Evolutionary conservation across 2,329 filamentous ascomycete genomes (phyloP).

Genomic region (Diaporthe vaccinii): DNA sequence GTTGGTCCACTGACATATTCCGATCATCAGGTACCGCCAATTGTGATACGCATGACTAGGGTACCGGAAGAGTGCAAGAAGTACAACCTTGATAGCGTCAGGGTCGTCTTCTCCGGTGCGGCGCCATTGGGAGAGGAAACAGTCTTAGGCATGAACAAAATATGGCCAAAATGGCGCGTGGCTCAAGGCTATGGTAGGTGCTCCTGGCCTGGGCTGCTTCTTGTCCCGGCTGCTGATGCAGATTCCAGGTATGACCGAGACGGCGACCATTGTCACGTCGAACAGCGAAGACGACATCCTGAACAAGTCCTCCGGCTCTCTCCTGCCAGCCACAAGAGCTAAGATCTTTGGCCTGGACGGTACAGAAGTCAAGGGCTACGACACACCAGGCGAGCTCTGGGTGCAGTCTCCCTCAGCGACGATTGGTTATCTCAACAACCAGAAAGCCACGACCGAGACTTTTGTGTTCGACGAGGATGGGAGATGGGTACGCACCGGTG

Average conservation of each 20-base stretch:
- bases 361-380: slow-evolving; percentile 72
- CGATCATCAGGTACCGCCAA: slow-evolving; percentile 76
- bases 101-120: slow-evolving; percentile 78
- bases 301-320: slow-evolving; percentile 78
- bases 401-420: slow-evolving; percentile 83
- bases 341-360: slow-evolving; percentile 79
- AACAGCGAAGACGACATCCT: slow-evolving; percentile 74
- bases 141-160: slow-evolving; percentile 70
- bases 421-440: slow-evolving; percentile 89
- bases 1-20: slow-evolving; percentile 6
- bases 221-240: not conserved
- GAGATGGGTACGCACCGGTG: slow-evolving; percentile 86
- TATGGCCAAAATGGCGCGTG: slow-evolving; percentile 74
- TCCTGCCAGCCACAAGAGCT: slow-evolving; percentile 74
- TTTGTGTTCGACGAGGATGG: slow-evolving; percentile 77
- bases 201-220: too few relatives aligned
- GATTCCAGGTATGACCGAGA: slow-evolving; percentile 79
- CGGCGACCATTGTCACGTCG: slow-evolving; percentile 76
- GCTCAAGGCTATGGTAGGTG: slow-evolving; percentile 77
- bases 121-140: slow-evolving; percentile 84
- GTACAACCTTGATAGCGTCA: slow-evolving; percentile 79
- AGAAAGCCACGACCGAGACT: slow-evolving; percentile 84
- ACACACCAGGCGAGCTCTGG: slow-evolving; percentile 84
- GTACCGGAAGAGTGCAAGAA: slow-evolving; percentile 71
- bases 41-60: slow-evolving; percentile 82